phyloP scores from a whole-genome alignment of 2,329 filamentous ascomycete genomes.

The Waltergamsia citrina region DNA sequence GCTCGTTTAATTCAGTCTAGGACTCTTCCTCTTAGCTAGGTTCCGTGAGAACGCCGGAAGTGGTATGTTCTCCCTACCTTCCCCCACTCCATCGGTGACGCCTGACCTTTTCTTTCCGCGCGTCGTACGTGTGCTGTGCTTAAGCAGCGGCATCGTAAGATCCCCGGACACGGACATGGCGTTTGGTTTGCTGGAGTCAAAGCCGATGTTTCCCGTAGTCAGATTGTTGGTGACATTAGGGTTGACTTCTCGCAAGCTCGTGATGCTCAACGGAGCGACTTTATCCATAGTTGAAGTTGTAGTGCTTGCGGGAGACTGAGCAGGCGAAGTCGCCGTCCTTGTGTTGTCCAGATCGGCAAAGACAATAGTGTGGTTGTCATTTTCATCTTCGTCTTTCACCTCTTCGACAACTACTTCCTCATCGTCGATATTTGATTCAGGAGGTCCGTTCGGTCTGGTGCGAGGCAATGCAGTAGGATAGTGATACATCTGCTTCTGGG shows the following conservation, averaged over 20 bases:
- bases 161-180: constrained; percentile 29
- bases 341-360: constrained; percentile 27
- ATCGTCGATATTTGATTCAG: constrained; percentile 10
- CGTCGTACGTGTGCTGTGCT: constrained; percentile 29
- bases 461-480: constrained; percentile 72
- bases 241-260: constrained; percentile 46
- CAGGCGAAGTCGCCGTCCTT: constrained; percentile 16
- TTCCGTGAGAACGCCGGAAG: constrained; percentile 30
- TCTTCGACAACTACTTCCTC: not conserved
- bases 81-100: constrained; percentile 21
- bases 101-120: constrained; percentile 16
- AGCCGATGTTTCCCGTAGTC: constrained; percentile 23
- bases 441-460: constrained; percentile 32
- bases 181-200: constrained; percentile 33
- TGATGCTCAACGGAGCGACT: constrained; percentile 22
- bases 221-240: constrained; percentile 36
- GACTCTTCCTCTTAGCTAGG: constrained; percentile 43
- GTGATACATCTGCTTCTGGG: constrained; percentile 70
- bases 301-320: constrained; percentile 6
- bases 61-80: constrained; percentile 44
- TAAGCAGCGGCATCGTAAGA: constrained; percentile 36
- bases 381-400: not conserved
- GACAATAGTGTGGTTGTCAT: constrained; percentile 20
- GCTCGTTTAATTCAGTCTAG: constrained; percentile 28
- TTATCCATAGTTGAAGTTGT: constrained; percentile 13